Evolutionary conservation across 1,139 yeast genomes (phyloP), one percentile per base, ranked within the genome.

Genomic region (Saccharomycopsis crataegensis): DNA sequence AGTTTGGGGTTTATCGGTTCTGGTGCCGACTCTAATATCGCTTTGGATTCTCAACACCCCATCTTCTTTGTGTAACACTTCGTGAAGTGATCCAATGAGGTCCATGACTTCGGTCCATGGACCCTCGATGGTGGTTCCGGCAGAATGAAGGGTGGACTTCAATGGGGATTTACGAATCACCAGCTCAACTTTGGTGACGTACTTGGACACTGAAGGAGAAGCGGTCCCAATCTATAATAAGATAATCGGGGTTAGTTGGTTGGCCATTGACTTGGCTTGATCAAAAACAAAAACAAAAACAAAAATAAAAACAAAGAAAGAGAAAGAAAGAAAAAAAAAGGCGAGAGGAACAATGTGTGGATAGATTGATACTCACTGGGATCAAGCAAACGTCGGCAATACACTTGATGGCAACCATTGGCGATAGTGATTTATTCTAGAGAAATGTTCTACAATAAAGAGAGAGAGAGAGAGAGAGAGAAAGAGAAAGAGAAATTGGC

Each of bases 91-190:
- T n/a, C 96, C 96, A 62, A 89, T 84, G 54, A 86, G 70, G 36
- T 74, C 79, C 80, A 83, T 85, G 1, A 89, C 96, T 54, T 85
- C 87, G 63, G 82, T 80, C 96, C 96, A 89, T n/a, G 90, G 90
- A 0, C 96, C 96, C 62, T 86, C 58, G 62, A 88, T 84, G 5
- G 96, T 87, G 8, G 96, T 88, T 6, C 96, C 96, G 1, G 96
- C 96, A 60, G 93, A 83, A 68, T 89, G 96, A 59, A 89, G 71
- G 0, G 87, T 81, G 56, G 85, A 81, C 52, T 80, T 75, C 53
- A 89, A 72, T 6, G 78, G 81, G 17, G 86, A 79, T 12, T 74
- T 74, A 55, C 82, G 74, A 33, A 89, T 81, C 51, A 80, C 68
- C 47, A 76, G 71, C 57, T 89, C 90, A 44, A 86, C 80, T 49